Evolutionary conservation across 345 rosid species (phyloP).

Genomic region (Brassica juncea): DNA sequence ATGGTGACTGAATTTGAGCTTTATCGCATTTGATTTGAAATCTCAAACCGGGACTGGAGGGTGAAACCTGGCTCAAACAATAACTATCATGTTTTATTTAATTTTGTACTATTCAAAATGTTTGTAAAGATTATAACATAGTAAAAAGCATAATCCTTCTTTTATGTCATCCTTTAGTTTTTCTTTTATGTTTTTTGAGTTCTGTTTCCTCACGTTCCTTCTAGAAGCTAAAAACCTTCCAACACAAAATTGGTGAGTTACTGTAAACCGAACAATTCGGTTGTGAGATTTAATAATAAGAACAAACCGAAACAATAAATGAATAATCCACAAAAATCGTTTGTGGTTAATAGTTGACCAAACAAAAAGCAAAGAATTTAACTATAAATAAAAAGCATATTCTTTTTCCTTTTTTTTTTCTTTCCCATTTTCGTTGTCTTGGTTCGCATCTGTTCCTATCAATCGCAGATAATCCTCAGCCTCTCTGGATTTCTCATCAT

Average conservation of each 20-base stretch:
- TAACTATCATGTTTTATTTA: too few relatives aligned
- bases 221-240: not conserved
- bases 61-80: too few relatives aligned
- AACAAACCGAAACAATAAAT: not conserved
- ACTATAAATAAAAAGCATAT: slow-evolving; percentile 24
- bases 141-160: not conserved
- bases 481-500: slow-evolving; percentile 27
- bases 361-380: slow-evolving; percentile 13
- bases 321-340: slow-evolving; percentile 7
- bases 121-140: not conserved
- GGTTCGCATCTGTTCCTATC: slow-evolving; percentile 20
- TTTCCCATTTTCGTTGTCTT: not conserved
- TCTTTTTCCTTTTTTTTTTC: not conserved
- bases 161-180: not conserved
- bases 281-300: not conserved
- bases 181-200: not conserved
- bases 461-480: slow-evolving; percentile 38
- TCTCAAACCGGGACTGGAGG: too few relatives aligned
- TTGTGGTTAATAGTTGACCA: slow-evolving; percentile 5
- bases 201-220: not conserved
- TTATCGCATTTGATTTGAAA: too few relatives aligned
- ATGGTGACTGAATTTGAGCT: too few relatives aligned
- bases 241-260: not conserved
- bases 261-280: not conserved
- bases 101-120: not conserved